Evolutionary conservation across 2,329 filamentous ascomycete genomes (phyloP), one percentile per base, ranked within the genome.

Genomic region (Fusarium tanahbumbuense): DNA sequence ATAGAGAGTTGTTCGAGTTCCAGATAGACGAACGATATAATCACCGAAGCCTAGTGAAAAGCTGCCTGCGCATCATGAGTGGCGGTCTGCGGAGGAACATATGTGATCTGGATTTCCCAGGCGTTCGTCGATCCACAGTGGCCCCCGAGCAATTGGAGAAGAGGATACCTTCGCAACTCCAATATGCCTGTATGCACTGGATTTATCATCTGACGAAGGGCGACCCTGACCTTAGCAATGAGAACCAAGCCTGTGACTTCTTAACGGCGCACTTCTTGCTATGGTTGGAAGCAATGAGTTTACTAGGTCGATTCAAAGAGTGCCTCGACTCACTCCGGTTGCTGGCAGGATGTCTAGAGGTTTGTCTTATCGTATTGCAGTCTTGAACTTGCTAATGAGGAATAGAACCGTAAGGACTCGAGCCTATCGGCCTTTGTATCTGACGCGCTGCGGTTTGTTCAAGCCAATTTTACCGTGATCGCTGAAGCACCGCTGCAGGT

Each of bases 11-110:
- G 30, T 3, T 2, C 15, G 61, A 54, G 5, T 82, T 83, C 67
- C 78, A 78, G 76, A 70, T 82, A 47, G 74, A 84, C 27, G 77
- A 81, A 65, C 71, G 57, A 59, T 44, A 68, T n/a, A 72, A 75
- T 20, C 78, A 69, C 53, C 15, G 65, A 84, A 11, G 76, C 78
- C 2, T 62, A 25, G 25, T 41, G 70, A 23, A 45, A 13, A 28
- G 46, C n/a, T 84, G 82, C 65, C 58, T 84, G 22, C 41, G 77
- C 40, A 63, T 82, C 2, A 76, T 83, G 73, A 6, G 32, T 1
- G 67, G 57, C 4, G 66, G 57, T 57, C 73, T 84, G 2, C 78
- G 73, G 32, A 71, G 77, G 67, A 73, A 83, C 58, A 79, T 83
- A 8, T 83, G 79, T 62, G 61, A 64, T 11, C 55, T 81, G 2